Percentiles rank a stretch among this genome's conserved stretches.
Evolutionary conservation across 305 asterid species (phyloP).

Genomic region (Fraxinus sp.): DNA sequence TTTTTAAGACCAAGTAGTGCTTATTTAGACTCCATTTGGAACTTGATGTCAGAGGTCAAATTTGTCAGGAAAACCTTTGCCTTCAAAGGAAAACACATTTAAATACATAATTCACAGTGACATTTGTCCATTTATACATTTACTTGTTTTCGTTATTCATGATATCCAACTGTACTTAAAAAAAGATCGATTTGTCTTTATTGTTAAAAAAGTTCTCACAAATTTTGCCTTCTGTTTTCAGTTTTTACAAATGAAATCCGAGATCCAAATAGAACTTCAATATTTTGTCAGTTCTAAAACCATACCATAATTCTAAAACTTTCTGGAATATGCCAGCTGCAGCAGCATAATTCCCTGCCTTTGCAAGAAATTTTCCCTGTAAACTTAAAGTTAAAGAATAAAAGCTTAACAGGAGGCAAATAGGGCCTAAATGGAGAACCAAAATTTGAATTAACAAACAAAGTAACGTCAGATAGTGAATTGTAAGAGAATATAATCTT

Average conservation of each 20-base stretch:
- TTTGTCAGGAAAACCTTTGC: background rate
- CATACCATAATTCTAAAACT: slow-evolving; percentile 79
- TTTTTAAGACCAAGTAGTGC: background rate
- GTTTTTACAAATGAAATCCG: background rate
- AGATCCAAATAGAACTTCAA: background rate
- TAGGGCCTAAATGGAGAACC: slow-evolving; percentile 5
- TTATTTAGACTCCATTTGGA: background rate
- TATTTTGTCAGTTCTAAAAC: slow-evolving; percentile 24
- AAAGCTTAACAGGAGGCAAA: slow-evolving; percentile 47
- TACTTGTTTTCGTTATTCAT: background rate
- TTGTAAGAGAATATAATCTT: background rate
- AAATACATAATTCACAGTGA: background rate
- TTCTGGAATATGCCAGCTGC: slow-evolving; percentile 80
- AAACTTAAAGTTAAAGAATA: slow-evolving; percentile 82
- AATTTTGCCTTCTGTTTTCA: background rate
- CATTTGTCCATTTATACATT: background rate
- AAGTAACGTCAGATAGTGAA: background rate
- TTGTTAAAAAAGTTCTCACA: background rate
- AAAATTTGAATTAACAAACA: slow-evolving; percentile 8
- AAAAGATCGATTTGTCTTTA: background rate
- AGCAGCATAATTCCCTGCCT: slow-evolving; percentile 80
- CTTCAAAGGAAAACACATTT: background rate
- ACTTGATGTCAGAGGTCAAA: background rate
- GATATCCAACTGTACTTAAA: background rate
- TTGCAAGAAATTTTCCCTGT: slow-evolving; percentile 99